Evolutionary conservation across 2,329 filamentous ascomycete species (phyloP).

Genomic region (Emmonsiellopsis sp.): DNA sequence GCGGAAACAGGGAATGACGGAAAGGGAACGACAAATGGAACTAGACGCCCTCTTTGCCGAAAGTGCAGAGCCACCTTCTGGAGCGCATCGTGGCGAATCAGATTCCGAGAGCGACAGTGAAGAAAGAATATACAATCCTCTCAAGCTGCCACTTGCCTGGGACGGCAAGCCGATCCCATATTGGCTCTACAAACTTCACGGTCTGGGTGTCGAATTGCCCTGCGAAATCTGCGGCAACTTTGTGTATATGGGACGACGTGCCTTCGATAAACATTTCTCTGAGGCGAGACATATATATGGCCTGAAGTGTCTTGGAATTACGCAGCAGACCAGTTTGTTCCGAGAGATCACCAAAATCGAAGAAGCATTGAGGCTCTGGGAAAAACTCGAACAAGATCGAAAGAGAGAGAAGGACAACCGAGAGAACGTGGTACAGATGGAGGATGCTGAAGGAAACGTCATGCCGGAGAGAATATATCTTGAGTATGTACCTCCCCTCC

Average conservation of each 20-base stretch:
- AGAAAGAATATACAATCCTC: constrained; percentile 89
- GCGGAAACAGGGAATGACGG: constrained; percentile 94
- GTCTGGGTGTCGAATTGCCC: constrained; percentile 84
- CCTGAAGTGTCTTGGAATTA: constrained; percentile 87
- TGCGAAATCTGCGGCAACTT: constrained; percentile 98
- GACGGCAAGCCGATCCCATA: constrained; percentile 98
- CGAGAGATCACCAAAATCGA: constrained; percentile 89
- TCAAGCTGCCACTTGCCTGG: constrained; percentile 94
- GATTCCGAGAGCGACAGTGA: constrained; percentile 62
- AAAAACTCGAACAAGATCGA: constrained; percentile 81
- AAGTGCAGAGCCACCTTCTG: constrained; percentile 34
- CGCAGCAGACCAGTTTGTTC: constrained; percentile 73
- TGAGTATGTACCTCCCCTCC: constrained; percentile 42
- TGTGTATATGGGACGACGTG: constrained; percentile 94
- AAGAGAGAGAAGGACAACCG: constrained; percentile 67
- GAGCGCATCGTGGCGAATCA: constrained; percentile 38
- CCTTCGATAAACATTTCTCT: constrained; percentile 98
- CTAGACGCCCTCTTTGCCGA: constrained; percentile 75
- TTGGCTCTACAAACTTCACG: constrained; percentile 96
- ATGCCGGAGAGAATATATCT: constrained; percentile 99
- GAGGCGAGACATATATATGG: constrained; percentile 90
- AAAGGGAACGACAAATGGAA: constrained; percentile 88
- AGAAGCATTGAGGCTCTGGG: constrained; percentile 81
- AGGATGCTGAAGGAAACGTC: constrained; percentile 92
- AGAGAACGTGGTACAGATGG: constrained; percentile 92